phyloP scores from a whole-genome alignment of 108 stramenopile species.

The Nitzschia sp. region DNA sequence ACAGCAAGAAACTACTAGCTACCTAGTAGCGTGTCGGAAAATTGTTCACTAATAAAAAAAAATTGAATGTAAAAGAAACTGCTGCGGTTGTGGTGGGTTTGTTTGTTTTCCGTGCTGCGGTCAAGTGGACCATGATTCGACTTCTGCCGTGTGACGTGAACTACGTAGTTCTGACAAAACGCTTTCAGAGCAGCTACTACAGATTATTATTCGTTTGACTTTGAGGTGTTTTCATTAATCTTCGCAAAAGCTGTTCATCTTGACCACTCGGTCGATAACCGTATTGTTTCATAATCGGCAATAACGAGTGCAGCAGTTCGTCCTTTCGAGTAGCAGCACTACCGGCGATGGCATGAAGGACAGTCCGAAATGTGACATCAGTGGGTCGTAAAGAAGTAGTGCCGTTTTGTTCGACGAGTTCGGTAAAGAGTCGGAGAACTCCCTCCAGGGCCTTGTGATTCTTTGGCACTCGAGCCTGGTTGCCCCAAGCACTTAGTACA shows the following conservation, averaged over 20 bases:
- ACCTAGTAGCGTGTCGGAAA: too few relatives aligned
- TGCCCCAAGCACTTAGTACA: slow-evolving; percentile 55
- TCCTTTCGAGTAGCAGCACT: slow-evolving; percentile 7
- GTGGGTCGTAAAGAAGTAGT: slow-evolving; percentile 5
- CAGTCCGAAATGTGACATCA: slow-evolving; percentile 6
- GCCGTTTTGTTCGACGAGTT: neutral
- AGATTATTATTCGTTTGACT: too few relatives aligned
- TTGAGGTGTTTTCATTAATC: neutral
- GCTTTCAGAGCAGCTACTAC: too few relatives aligned
- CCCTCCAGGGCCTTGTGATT: neutral
- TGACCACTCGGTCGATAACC: neutral
- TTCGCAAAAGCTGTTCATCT: slow-evolving; percentile 7
- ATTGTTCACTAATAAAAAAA: too few relatives aligned
- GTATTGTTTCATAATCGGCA: slow-evolving; percentile 1
- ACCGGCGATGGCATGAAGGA: slow-evolving; percentile 10
- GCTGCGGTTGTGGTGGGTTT: too few relatives aligned
- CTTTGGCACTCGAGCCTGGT: slow-evolving; percentile 1
- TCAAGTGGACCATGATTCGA: too few relatives aligned
- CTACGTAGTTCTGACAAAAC: too few relatives aligned
- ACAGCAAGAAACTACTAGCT: neutral
- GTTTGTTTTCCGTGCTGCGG: too few relatives aligned
- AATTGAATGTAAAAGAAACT: too few relatives aligned
- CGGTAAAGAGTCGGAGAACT: neutral
- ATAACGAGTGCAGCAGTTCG: slow-evolving; percentile 2
- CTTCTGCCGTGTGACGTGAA: too few relatives aligned